These are phyloP conservation scores for Silene uniflora DNA, from an alignment of 148 eudicot genomes.

Conservation along the genomic window DNA sequence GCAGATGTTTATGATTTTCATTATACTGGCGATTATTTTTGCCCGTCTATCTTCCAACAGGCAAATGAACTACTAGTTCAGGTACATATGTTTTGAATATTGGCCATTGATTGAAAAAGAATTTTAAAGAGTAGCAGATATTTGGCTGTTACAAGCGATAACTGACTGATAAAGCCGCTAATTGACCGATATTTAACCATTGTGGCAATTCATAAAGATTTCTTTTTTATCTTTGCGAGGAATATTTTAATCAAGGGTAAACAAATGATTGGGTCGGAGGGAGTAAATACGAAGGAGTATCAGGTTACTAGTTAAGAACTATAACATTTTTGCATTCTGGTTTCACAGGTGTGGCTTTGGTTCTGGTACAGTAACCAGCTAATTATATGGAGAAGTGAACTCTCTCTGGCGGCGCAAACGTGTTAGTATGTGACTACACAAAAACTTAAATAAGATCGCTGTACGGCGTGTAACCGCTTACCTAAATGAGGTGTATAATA, in stretches of 20 bases:
- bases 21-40: constrained; percentile 46
- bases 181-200: too few species aligned
- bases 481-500: too few species aligned
- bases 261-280: too few species aligned
- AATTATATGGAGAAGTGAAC: neutral
- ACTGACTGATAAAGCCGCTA: too few species aligned
- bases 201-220: too few species aligned
- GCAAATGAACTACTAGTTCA: constrained; percentile 15
- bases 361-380: neutral
- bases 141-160: too few species aligned
- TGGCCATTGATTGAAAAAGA: too few species aligned
- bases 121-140: too few species aligned
- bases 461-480: too few species aligned
- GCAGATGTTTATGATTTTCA: constrained; percentile 57
- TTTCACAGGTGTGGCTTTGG: neutral
- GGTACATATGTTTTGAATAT: neutral
- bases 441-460: too few species aligned
- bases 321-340: neutral
- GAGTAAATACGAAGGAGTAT: neutral
- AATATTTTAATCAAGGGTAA: too few species aligned
- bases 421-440: neutral
- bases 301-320: neutral
- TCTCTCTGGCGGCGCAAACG: neutral
- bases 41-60: constrained; percentile 41
- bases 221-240: too few species aligned